Evolutionary conservation across 495 filamentous ascomycete genomes (phyloP).

Genomic region (Lichina pygmaea): DNA sequence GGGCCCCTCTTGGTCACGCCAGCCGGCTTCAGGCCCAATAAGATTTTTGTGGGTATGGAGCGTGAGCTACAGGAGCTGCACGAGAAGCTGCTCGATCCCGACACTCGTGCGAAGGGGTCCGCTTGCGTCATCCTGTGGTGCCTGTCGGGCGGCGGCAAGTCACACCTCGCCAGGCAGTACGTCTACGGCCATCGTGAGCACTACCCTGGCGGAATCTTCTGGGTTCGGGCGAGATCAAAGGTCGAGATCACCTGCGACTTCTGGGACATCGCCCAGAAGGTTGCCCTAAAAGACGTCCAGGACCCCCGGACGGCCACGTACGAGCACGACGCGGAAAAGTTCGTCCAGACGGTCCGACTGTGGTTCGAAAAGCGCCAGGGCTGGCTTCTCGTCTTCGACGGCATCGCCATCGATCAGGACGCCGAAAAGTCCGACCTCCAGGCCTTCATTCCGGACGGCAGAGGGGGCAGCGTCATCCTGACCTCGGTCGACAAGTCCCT

Average conservation of each 20-base stretch:
- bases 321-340: conserved; percentile 7
- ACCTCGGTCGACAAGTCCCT: conserved; percentile 44
- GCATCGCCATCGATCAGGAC: conserved; percentile 35
- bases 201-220: conserved; percentile 56
- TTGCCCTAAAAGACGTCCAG: conserved; percentile 19
- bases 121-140: conserved; percentile 44
- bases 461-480: conserved; percentile 45
- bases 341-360: conserved; percentile 30
- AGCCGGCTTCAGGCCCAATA: conserved; percentile 51
- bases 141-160: conserved; percentile 56
- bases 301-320: conserved; percentile 7
- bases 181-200: conserved; percentile 37
- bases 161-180: conserved; percentile 59
- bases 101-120: conserved; percentile 31
- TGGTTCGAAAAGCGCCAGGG: conserved; percentile 46
- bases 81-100: conserved; percentile 34
- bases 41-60: conserved; percentile 46
- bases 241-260: conserved; percentile 38
- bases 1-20: conserved; percentile 39
- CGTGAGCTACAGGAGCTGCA: conserved; percentile 43
- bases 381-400: conserved; percentile 59
- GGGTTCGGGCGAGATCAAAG: conserved; percentile 42
- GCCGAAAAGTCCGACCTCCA: conserved; percentile 27
- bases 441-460: conserved; percentile 42
- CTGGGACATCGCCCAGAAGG: conserved; percentile 48